Conservation (phyloP, 208 protist species). For the Trypanosoma avium region DNA sequence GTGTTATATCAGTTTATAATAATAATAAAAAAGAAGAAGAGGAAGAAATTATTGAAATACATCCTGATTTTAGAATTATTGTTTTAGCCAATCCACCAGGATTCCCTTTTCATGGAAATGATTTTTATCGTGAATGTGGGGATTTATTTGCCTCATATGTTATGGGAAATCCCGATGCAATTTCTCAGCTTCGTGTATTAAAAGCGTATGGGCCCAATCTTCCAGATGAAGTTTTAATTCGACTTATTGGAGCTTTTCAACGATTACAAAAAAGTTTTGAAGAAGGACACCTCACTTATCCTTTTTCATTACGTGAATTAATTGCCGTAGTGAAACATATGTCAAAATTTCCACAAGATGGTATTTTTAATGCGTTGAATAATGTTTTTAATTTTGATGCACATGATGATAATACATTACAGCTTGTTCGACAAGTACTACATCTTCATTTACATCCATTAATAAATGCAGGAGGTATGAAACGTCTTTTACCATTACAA, state of each 20-base stretch:
- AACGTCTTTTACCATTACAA: slow-evolving; percentile 41
- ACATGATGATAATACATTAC: slow-evolving; percentile 73
- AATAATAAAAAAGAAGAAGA: not conserved
- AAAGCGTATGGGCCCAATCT: slow-evolving; percentile 67
- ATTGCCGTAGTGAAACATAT: slow-evolving; percentile 94
- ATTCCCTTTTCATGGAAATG: slow-evolving; percentile 95
- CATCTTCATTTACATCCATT: slow-evolving; percentile 45
- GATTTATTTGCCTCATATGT: slow-evolving; percentile 92
- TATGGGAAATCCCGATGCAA: slow-evolving; percentile 89
- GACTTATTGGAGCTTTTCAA: slow-evolving; percentile 74
- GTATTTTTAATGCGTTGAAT: slow-evolving; percentile 74
- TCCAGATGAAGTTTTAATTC: slow-evolving; percentile 48
- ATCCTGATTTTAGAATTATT: slow-evolving; percentile 85
- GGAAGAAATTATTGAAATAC: slow-evolving; percentile 43
- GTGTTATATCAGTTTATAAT: slow-evolving; percentile 10
- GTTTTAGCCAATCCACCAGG: slow-evolving; percentile 90
- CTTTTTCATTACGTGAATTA: slow-evolving; percentile 92
- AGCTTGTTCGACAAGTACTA: slow-evolving; percentile 64
- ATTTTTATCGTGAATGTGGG: slow-evolving; percentile 92
- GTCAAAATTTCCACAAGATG: slow-evolving; percentile 84
- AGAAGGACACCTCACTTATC: slow-evolving; percentile 88
- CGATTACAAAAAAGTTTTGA: slow-evolving; percentile 71
- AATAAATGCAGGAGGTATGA: slow-evolving; percentile 41
- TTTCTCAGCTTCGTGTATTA: slow-evolving; percentile 82
- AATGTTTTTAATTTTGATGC: slow-evolving; percentile 89